These are phyloP conservation scores for Stygiomarasmius scandens DNA, from an alignment of 1,284 basidiomycete genomes.

Conservation along the genomic window DNA sequence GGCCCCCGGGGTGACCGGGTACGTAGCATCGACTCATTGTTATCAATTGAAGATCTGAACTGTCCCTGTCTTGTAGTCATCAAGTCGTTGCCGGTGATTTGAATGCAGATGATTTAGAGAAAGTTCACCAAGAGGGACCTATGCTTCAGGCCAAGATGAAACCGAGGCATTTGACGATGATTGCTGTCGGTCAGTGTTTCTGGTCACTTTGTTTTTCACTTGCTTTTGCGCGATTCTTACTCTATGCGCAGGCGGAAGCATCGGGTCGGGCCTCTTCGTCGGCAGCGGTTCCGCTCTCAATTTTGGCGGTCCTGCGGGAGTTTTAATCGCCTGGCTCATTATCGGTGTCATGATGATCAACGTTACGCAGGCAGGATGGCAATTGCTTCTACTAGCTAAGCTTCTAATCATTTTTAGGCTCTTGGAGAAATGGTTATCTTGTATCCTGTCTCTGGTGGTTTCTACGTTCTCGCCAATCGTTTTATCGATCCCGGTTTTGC, in stretches of 20 bases:
- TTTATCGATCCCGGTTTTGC: conserved; percentile 55
- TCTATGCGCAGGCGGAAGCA: conserved; percentile 42
- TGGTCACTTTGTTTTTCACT: too few relatives aligned
- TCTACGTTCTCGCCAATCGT: conserved; percentile 47
- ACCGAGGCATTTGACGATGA: conserved; percentile 46
- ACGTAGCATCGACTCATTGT: conserved; percentile 16
- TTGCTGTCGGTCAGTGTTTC: conserved; percentile 48
- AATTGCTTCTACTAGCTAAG: too few relatives aligned
- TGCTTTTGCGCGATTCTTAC: background rate
- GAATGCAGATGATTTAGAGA: conserved; percentile 37
- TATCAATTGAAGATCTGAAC: background rate
- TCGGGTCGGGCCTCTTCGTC: conserved; percentile 57
- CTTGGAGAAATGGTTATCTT: conserved; percentile 57
- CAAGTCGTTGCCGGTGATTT: conserved; percentile 36
- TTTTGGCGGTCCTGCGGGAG: conserved; percentile 43
- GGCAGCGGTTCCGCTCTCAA: conserved; percentile 47
- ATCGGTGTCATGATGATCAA: conserved; percentile 50
- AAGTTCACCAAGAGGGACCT: conserved; percentile 40
- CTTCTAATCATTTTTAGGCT: too few relatives aligned
- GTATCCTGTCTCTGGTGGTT: conserved; percentile 56
- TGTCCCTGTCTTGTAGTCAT: conserved; percentile 27
- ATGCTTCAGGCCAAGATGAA: conserved; percentile 52
- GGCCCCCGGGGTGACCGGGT: conserved; percentile 47
- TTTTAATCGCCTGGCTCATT: conserved; percentile 45
- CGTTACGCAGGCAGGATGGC: conserved; percentile 43